Conservation (phyloP, 257 asterid genomes). For the Thymus quinquecostatus region DNA sequence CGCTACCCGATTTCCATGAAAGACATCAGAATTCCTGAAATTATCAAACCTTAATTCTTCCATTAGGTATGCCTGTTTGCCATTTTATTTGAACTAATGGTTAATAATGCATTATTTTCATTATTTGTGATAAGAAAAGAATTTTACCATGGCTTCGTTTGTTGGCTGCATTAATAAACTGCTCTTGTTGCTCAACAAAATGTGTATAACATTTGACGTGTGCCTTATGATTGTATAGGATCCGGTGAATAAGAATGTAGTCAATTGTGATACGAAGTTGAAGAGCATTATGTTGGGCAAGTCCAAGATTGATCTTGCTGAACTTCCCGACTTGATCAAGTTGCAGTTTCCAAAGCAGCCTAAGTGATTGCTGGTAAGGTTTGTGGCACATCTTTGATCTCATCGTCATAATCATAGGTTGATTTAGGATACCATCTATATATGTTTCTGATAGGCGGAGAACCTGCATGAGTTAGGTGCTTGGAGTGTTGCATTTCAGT, state of each 20-base stretch:
- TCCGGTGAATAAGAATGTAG: slow-evolving; percentile 69
- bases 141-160: neutral
- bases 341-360: slow-evolving; percentile 75
- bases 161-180: neutral
- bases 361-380: slow-evolving; percentile 40
- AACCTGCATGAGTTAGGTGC: neutral
- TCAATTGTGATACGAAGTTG: slow-evolving; percentile 83
- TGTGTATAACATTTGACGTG: slow-evolving; percentile 11
- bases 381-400: slow-evolving; percentile 12
- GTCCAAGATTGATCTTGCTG: slow-evolving; percentile 71
- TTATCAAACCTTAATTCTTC: neutral
- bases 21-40: neutral
- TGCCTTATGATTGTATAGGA: slow-evolving; percentile 46
- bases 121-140: neutral
- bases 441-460: no score
- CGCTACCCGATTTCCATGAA: neutral
- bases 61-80: neutral
- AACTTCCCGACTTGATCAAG: slow-evolving; percentile 81
- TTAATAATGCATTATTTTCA: neutral
- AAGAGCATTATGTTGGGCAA: slow-evolving; percentile 81
- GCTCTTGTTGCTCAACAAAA: neutral
- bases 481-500: neutral
- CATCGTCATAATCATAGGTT: slow-evolving; percentile 8
- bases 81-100: neutral
- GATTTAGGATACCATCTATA: neutral